These are phyloP conservation scores for Myxozyma mucilagina DNA, from an alignment of 805 yeast species.

Conservation along the genomic window DNA sequence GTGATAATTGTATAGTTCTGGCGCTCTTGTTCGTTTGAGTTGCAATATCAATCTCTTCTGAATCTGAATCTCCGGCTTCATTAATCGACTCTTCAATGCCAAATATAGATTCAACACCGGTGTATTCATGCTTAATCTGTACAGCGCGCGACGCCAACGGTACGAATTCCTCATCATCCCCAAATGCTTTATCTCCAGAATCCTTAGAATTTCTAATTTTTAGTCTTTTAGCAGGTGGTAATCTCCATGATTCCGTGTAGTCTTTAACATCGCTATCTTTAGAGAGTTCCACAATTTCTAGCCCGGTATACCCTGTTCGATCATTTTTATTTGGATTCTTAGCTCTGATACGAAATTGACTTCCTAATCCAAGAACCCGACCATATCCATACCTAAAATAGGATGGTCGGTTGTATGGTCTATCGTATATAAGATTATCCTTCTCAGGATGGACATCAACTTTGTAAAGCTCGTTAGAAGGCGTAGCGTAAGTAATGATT, in stretches of 20 bases:
- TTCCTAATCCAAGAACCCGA: constrained; percentile 15
- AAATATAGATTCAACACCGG: not conserved
- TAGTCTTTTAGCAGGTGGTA: not conserved
- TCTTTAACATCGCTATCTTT: not conserved
- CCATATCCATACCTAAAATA: constrained; percentile 21
- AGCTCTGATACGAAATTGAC: constrained; percentile 5
- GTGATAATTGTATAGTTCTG: constrained; percentile 1
- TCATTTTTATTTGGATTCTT: not conserved
- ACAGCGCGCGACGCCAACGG: not conserved
- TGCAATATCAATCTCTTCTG: constrained; percentile 3
- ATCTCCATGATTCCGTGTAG: not conserved
- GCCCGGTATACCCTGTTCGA: constrained; percentile 1
- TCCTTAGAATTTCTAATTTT: not conserved
- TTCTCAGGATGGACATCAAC: constrained; percentile 9
- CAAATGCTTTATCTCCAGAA: not conserved
- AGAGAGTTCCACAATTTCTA: not conserved
- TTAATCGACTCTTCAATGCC: not conserved
- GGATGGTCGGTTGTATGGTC: constrained; percentile 14
- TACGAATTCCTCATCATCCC: not conserved
- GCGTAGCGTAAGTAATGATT: constrained; percentile 2
- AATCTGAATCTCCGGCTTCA: not conserved
- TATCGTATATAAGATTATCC: constrained; percentile 9
- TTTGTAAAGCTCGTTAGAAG: constrained; percentile 7
- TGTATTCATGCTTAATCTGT: not conserved
- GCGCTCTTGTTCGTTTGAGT: not conserved